Conservation (phyloP, 352 stramenopile genomes). For the Pythium dissimile region DNA sequence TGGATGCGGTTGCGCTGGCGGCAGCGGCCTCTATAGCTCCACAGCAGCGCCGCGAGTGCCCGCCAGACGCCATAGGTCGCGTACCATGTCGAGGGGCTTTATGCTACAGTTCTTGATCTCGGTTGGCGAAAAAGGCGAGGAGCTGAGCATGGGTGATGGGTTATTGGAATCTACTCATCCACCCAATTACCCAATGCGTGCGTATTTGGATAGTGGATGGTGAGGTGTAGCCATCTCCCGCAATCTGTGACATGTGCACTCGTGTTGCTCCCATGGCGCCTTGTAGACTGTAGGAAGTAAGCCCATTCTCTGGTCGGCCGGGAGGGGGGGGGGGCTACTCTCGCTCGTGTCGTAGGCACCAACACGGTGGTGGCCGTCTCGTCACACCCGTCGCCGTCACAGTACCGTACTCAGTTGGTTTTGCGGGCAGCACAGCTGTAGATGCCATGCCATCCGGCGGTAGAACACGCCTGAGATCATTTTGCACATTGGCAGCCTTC, state of each 20-base stretch:
- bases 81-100: background rate
- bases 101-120: background rate
- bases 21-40: background rate
- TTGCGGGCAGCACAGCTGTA: too few species aligned
- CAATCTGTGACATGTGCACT: too few species aligned
- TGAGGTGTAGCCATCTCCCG: background rate
- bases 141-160: conserved; percentile 4
- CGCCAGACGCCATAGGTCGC: background rate
- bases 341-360: too few species aligned
- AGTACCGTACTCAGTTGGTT: too few species aligned
- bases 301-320: too few species aligned
- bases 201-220: background rate
- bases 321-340: too few species aligned
- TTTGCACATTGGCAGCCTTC: too few species aligned
- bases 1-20: background rate
- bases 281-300: background rate
- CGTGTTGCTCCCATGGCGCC: background rate
- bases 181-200: conserved; percentile 7
- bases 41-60: background rate
- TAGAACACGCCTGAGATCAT: too few species aligned
- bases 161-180: background rate
- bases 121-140: background rate
- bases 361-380: too few species aligned
- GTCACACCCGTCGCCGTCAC: too few species aligned
- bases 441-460: too few species aligned